Evolutionary conservation across 495 filamentous ascomycete genomes (phyloP), one percentile per base, ranked within the genome.

Genomic region (Lasiosphaeria ovina): DNA sequence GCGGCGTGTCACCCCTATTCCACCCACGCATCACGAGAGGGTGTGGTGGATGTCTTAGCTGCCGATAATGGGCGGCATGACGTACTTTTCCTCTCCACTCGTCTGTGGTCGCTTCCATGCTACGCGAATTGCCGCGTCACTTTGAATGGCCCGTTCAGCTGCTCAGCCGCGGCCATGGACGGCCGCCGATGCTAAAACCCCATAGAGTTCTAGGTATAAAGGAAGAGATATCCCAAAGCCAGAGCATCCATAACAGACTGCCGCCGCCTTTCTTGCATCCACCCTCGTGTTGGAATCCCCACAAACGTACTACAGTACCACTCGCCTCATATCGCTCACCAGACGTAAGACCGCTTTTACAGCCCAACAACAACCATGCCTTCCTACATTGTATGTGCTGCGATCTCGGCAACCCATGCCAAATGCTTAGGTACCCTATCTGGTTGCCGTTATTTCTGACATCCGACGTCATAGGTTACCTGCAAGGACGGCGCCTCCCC

Each of bases 351-450:
- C 4, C 54, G n/a, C 35, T 47, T 33, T 36, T 55, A 44, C 35
- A 36, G 38, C 24, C 11, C 42, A 48, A 33, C 58, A n/a, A 51
- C 59, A 70, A 85, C 66, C 60, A 89, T 90, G 87, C 82, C 87
- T 81, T 79, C 85, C 63, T 87, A 82, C 80, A 91, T 89, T 68
- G 88, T 89, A 79, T 53, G 81, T 77, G 38, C 38, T 42, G 38
- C 38, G 38, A 42, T 24, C 24, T 24, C 1, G 24, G 2, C 24
- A 24, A 24, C 24, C 24, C 24, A 24, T 24, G 24, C 2, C 24
- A 24, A 24, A 24, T 24, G 24, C 24, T 24, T 24, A 24, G 24
- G 24, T 24, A 24, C 24, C 24, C 2, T 24, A 24, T 24, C 24
- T 24, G 24, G 24, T 24, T 24, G 24, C 24, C 14, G 40, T 7